Base-by-base conservation (phyloP, 352 stramenopile genomes). In the Phytophthora meadii region DNA sequence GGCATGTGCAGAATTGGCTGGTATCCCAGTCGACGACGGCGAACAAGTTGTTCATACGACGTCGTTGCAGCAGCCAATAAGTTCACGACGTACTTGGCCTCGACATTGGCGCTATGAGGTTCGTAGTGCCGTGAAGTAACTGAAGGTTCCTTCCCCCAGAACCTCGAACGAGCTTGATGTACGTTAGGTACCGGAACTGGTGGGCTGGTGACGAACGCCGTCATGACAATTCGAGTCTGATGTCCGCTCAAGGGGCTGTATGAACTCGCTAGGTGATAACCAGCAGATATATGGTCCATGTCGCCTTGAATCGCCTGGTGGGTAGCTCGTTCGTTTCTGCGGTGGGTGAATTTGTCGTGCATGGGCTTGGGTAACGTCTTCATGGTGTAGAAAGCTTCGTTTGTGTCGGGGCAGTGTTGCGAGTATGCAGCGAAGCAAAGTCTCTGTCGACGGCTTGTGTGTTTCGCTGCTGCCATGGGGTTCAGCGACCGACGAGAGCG, bases 301-400 rank as follows among this genome's bases (percentile, higher is more conserved):
- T 72, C 66, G 24, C 75, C 70, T 42, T 58, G 70, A 61, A 58
- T 78, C 0, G 46, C 72, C 69, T 53, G 70, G 19, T 70, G 54
- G 15, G 62, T 44, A 5, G 36, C 30, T 25, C 27, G 64, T 19
- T 61, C 36, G 17, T 51, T 45, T 25, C 41, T 67, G 1, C 42
- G 45, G 11, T 46, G 30, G 7, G 59, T 65, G 45, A 79, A 65
- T 3, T 68, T 61, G 36, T 75, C 62, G 63, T 90, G 84, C 7
- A 84, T 68, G 27, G 72, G 53, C 17, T 71, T 76, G 0, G 81
- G 77, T 14, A 93, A 67, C 12, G 84, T 90, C 56, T 82, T 86
- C 74, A 90, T 78, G 15, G 87, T 74, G 63, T 90, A 84, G 36
- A 89, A 82, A 3, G 84, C 82, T 17, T 88, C 76, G 46, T 87